These are phyloP conservation scores for Fusarium poae DNA, from an alignment of 2,329 filamentous ascomycete genomes.

Conservation along the genomic window DNA sequence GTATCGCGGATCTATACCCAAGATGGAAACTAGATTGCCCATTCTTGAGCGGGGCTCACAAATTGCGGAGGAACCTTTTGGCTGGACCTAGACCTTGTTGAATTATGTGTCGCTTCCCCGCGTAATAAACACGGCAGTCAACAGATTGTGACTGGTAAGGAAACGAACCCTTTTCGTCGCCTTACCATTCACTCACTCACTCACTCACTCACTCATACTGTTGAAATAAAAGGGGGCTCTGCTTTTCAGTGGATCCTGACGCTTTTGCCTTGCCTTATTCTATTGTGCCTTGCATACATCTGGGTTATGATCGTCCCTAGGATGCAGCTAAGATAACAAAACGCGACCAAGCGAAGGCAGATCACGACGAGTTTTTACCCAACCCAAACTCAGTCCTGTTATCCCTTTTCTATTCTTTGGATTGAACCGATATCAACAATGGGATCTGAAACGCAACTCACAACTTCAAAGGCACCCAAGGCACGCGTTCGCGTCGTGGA, in stretches of 20 bases:
- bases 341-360: background rate
- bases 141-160: background rate
- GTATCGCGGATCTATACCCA: conserved; percentile 11
- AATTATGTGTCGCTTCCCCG: conserved; percentile 27
- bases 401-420: background rate
- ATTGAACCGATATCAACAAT: background rate
- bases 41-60: conserved; percentile 26
- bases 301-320: background rate
- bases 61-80: conserved; percentile 4
- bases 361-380: background rate
- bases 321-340: conserved; percentile 10
- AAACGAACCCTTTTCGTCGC: background rate
- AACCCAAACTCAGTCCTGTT: background rate
- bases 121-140: background rate
- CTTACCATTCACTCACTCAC: conserved; percentile 3
- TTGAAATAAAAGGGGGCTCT: background rate
- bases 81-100: background rate
- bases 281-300: background rate
- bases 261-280: background rate
- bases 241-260: background rate
- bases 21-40: conserved; percentile 45
- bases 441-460: background rate
- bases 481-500: conserved; percentile 44
- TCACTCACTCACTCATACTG: background rate
- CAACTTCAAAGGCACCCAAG: conserved; percentile 13